phyloP scores from a whole-genome alignment of 176 grass and related monocot species.

The Oryza brachyantha region DNA sequence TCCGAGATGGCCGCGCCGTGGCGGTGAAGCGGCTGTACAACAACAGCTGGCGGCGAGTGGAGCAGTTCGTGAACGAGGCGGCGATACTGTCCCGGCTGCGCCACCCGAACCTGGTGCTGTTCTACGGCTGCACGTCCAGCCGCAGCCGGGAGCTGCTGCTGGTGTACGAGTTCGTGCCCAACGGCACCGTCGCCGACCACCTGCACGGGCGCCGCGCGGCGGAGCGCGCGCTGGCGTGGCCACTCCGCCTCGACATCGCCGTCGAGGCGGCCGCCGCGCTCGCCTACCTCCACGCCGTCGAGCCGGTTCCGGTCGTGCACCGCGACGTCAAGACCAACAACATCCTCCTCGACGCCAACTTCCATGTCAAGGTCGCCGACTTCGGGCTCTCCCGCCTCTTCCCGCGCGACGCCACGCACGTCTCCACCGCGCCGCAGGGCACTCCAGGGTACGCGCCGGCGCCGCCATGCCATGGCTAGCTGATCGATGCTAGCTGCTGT shows the following conservation, averaged over 20 bases:
- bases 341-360: constrained; percentile 72
- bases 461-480: too few relatives aligned
- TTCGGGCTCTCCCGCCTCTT: constrained; percentile 84
- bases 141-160: constrained; percentile 76
- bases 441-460: constrained; percentile 63
- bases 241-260: constrained; percentile 50
- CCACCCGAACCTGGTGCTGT: constrained; percentile 68
- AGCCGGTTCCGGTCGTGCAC: constrained; percentile 72
- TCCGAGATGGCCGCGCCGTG: constrained; percentile 62
- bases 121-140: constrained; percentile 87
- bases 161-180: constrained; percentile 83
- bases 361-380: constrained; percentile 88
- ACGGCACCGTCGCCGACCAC: constrained; percentile 88
- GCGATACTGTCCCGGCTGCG: constrained; percentile 66
- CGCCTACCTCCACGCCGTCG: constrained; percentile 67
- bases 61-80: constrained; percentile 83
- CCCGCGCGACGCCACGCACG: constrained; percentile 61
- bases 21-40: constrained; percentile 79
- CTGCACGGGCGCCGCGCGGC: constrained; percentile 50
- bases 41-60: constrained; percentile 56
- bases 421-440: constrained; percentile 81
- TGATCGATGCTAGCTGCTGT: too few relatives aligned
- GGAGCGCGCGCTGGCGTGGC: constrained; percentile 55
- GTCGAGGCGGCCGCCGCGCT: constrained; percentile 78
- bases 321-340: constrained; percentile 83